A percentile compares a stretch with the other conserved stretches of the same genome.
phyloP scores from a whole-genome alignment of 306 rosid genomes.

The Trifolium pratense region DNA sequence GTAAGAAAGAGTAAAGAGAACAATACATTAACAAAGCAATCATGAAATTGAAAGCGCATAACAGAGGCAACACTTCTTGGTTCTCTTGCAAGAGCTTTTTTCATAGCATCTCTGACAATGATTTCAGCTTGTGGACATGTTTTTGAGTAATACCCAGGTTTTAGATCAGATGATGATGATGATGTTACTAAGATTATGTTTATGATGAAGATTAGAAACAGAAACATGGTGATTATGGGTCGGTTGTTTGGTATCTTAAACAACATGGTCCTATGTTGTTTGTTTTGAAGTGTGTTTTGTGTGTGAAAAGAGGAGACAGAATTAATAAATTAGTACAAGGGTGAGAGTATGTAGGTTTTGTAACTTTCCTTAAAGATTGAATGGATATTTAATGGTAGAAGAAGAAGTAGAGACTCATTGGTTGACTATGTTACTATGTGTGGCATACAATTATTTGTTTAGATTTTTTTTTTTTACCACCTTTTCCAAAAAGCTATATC shows the following conservation, averaged over 20 bases:
- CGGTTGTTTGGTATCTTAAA: slow-evolving; percentile 6
- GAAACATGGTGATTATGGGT: slow-evolving; percentile 5
- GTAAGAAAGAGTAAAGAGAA: neutral
- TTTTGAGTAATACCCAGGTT: slow-evolving; percentile 54
- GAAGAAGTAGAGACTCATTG: neutral
- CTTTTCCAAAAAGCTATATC: no score
- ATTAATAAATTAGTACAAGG: neutral
- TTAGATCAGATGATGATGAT: slow-evolving; percentile 50
- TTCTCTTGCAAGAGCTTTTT: slow-evolving; percentile 59
- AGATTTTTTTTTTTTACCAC: no score
- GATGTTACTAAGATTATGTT: slow-evolving; percentile 27
- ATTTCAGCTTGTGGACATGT: slow-evolving; percentile 70
- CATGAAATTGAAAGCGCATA: slow-evolving; percentile 90
- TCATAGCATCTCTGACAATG: slow-evolving; percentile 67
- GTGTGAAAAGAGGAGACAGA: neutral
- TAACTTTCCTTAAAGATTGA: slow-evolving; percentile 13
- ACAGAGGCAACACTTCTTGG: slow-evolving; percentile 86
- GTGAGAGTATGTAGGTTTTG: neutral
- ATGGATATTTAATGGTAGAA: neutral
- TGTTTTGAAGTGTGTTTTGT: neutral
- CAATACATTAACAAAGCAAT: slow-evolving; percentile 80
- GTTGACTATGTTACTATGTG: neutral
- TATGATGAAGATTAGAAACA: slow-evolving; percentile 42
- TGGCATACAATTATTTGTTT: slow-evolving; percentile 2
- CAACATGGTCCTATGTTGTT: neutral